These are phyloP conservation scores for Colletotrichum trifolii DNA, from an alignment of 2,329 filamentous ascomycete genomes.

Conservation along the genomic window DNA sequence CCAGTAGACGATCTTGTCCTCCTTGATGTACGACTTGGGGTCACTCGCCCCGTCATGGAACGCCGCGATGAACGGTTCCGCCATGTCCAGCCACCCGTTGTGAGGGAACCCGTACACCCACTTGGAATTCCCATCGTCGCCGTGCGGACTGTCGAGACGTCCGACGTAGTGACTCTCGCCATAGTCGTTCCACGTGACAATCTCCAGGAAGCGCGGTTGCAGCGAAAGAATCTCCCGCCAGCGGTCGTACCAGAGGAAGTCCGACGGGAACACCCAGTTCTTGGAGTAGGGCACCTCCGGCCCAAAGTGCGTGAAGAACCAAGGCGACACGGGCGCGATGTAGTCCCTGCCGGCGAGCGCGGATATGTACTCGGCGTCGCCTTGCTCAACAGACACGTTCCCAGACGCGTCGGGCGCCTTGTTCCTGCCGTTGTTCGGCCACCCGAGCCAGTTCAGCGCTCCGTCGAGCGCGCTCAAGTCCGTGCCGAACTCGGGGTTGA, in stretches of 20 bases:
- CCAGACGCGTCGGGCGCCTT: slow-evolving; percentile 57
- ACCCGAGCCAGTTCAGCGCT: slow-evolving; percentile 59
- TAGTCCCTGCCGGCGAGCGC: slow-evolving; percentile 57
- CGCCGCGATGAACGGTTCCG: slow-evolving; percentile 63
- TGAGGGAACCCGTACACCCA: slow-evolving; percentile 60
- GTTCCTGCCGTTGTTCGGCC: slow-evolving; percentile 58
- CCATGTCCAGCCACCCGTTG: slow-evolving; percentile 63
- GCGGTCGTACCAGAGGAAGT: slow-evolving; percentile 67
- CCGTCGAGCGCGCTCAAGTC: slow-evolving; percentile 55
- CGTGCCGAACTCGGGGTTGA: slow-evolving; percentile 52
- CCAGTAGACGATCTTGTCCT: slow-evolving; percentile 67
- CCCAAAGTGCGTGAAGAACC: slow-evolving; percentile 64
- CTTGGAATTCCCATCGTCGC: slow-evolving; percentile 57
- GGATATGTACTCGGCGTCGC: slow-evolving; percentile 47
- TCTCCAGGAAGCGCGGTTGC: slow-evolving; percentile 59
- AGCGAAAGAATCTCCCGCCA: slow-evolving; percentile 61
- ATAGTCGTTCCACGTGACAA: slow-evolving; percentile 60
- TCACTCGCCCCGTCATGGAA: slow-evolving; percentile 58
- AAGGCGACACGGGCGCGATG: slow-evolving; percentile 54
- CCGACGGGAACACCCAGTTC: slow-evolving; percentile 69
- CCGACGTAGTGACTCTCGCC: slow-evolving; percentile 67
- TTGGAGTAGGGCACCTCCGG: slow-evolving; percentile 57
- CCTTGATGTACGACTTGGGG: slow-evolving; percentile 53
- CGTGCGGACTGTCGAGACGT: slow-evolving; percentile 56
- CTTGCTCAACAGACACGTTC: slow-evolving; percentile 53